Percentiles rank a stretch among this genome's conserved stretches.
These are phyloP conservation scores for Botrytis fabae DNA, from an alignment of 2,329 filamentous ascomycete species.

Conservation along the genomic window DNA sequence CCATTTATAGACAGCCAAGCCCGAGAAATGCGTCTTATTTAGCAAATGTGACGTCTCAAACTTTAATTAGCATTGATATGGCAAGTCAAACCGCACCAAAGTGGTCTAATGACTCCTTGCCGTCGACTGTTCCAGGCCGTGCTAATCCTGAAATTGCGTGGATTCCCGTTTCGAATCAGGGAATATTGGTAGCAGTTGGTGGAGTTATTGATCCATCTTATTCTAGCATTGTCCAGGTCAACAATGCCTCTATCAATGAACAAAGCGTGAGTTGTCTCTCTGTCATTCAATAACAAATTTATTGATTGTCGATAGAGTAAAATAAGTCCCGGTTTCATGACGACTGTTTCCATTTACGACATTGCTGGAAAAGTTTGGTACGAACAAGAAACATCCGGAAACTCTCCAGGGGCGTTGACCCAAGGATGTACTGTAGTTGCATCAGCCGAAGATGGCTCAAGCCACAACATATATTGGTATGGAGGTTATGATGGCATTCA, in stretches of 20 bases:
- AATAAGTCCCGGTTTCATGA: slow-evolving; percentile 70
- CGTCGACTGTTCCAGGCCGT: slow-evolving; percentile 51
- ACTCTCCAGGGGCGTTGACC: slow-evolving; percentile 62
- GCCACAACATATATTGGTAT: slow-evolving; percentile 77
- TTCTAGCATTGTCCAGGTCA: slow-evolving; percentile 26
- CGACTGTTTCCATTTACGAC: slow-evolving; percentile 72
- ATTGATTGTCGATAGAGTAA: slow-evolving; percentile 47
- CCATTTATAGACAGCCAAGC: slow-evolving; percentile 45
- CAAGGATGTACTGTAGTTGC: slow-evolving; percentile 72
- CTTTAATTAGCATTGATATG: slow-evolving; percentile 64
- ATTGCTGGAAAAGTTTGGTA: slow-evolving; percentile 70
- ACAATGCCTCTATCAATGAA: slow-evolving; percentile 40
- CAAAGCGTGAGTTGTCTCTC: slow-evolving; percentile 44
- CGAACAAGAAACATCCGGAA: slow-evolving; percentile 67
- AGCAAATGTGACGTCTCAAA: slow-evolving; percentile 49
- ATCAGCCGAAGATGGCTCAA: slow-evolving; percentile 69
- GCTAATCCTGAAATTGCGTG: slow-evolving; percentile 67
- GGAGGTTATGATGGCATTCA: slow-evolving; percentile 66
- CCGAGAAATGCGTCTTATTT: slow-evolving; percentile 29
- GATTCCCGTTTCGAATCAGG: slow-evolving; percentile 75
- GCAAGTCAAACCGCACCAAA: slow-evolving; percentile 48
- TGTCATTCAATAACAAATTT: too few relatives aligned
- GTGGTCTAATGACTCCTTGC: slow-evolving; percentile 60
- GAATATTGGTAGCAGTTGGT: slow-evolving; percentile 74
- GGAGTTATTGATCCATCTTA: slow-evolving; percentile 67